Evolutionary conservation across 2,329 filamentous ascomycete species (phyloP).

Genomic region (Sporothrix curviconia): DNA sequence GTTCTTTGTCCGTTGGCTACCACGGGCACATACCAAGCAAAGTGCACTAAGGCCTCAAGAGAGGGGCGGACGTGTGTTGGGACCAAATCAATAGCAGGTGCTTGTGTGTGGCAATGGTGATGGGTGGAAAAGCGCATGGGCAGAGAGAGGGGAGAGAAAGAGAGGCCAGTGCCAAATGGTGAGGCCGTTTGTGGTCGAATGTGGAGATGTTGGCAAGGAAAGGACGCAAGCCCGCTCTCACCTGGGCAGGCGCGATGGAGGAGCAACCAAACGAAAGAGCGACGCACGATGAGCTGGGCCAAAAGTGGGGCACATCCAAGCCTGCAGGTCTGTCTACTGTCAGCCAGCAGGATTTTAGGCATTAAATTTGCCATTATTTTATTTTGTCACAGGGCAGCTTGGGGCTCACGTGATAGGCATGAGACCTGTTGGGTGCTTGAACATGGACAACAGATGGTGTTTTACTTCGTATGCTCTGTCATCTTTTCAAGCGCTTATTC

Average conservation of each 20-base stretch:
- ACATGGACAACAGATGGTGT: too few species aligned
- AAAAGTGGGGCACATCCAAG: constrained; percentile 11
- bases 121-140: not conserved
- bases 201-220: constrained; percentile 1
- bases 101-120: not conserved
- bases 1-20: not conserved
- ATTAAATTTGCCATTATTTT: constrained; percentile 3
- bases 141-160: not conserved
- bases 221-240: constrained; percentile 1
- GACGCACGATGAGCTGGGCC: constrained; percentile 1
- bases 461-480: too few species aligned
- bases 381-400: not conserved
- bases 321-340: not conserved
- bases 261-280: constrained; percentile 10
- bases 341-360: not conserved
- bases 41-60: not conserved
- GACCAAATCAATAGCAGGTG: not conserved
- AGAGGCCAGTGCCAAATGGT: not conserved
- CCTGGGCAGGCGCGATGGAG: constrained; percentile 14
- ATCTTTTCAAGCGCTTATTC: too few species aligned
- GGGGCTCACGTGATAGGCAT: too few species aligned
- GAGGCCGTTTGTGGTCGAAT: not conserved
- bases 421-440: too few species aligned
- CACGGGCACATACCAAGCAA: not conserved
- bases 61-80: not conserved